Conservation (phyloP, 805 yeast species). For the Sugiyamaella lignohabitans region DNA sequence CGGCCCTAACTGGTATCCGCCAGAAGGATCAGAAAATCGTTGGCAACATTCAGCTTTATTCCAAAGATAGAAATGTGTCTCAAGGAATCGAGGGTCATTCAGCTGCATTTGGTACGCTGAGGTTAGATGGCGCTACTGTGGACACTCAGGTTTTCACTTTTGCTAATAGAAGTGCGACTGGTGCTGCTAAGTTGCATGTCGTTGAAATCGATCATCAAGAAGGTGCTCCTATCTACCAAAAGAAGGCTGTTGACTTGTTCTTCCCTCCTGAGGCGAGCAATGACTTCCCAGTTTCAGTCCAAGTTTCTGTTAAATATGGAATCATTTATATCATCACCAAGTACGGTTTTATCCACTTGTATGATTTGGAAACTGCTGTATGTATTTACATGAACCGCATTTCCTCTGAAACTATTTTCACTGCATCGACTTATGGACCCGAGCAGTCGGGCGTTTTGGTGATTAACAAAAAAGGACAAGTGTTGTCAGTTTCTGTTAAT, state of each 20-base stretch:
- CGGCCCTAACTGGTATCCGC: conserved; percentile 89
- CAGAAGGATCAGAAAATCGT: conserved; percentile 92
- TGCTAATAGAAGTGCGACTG: conserved; percentile 80
- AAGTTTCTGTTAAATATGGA: conserved; percentile 80
- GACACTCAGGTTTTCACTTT: conserved; percentile 87
- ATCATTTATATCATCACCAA: conserved; percentile 85
- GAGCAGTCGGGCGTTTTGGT: conserved; percentile 79
- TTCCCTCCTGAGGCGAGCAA: conserved; percentile 95
- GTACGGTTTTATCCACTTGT: conserved; percentile 92
- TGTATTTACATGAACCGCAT: conserved; percentile 94
- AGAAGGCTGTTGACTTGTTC: conserved; percentile 86
- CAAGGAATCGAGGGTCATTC: conserved; percentile 99
- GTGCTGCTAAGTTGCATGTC: conserved; percentile 82
- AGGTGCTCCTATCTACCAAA: conserved; percentile 72
- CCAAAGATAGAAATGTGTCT: conserved; percentile 82
- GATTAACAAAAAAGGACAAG: conserved; percentile 93
- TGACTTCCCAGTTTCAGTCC: conserved; percentile 94
- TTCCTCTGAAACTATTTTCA: conserved; percentile 91
- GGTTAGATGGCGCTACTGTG: conserved; percentile 61
- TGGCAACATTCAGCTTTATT: conserved; percentile 90
- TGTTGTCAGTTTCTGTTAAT: conserved; percentile 83
- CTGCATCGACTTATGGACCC: conserved; percentile 55
- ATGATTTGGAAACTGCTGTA: conserved; percentile 87
- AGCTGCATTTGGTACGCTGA: conserved; percentile 74
- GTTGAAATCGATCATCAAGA: conserved; percentile 94